Evolutionary conservation across 768 basidiomycete genomes (phyloP).

Genomic region (Auricularia auricula-judae): DNA sequence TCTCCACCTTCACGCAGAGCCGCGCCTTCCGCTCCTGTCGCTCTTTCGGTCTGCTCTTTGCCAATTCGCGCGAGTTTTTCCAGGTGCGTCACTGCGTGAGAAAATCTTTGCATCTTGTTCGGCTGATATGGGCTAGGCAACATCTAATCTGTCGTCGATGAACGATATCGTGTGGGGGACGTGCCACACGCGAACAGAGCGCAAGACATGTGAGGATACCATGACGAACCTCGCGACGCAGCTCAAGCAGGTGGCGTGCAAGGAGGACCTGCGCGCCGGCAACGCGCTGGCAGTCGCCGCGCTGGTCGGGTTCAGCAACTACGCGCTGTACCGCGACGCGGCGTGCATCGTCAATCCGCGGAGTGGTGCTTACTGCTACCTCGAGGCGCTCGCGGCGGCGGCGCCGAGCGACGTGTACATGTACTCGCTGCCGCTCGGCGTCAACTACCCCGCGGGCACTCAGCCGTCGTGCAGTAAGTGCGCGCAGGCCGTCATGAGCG

Average conservation of each 20-base stretch:
- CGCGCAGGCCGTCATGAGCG: not conserved
- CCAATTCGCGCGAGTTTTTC: slow-evolving; percentile 42
- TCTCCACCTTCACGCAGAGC: slow-evolving; percentile 60
- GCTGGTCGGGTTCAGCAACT: slow-evolving; percentile 55
- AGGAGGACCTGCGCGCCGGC: slow-evolving; percentile 36
- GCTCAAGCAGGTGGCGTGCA: slow-evolving; percentile 39
- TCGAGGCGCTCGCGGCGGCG: slow-evolving; percentile 45
- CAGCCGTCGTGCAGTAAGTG: not conserved
- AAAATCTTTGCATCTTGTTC: not conserved
- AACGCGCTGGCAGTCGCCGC: slow-evolving; percentile 45
- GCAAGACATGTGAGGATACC: slow-evolving; percentile 47
- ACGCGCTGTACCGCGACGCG: slow-evolving; percentile 44
- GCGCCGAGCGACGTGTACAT: slow-evolving; percentile 63
- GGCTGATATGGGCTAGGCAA: slow-evolving; percentile 35
- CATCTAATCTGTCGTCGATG: slow-evolving; percentile 46
- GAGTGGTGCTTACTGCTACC: slow-evolving; percentile 61
- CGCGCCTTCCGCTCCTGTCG: slow-evolving; percentile 60
- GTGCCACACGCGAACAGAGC: slow-evolving; percentile 48
- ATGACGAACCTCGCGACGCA: slow-evolving; percentile 52
- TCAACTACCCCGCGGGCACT: slow-evolving; percentile 3
- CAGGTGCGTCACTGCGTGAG: slow-evolving; percentile 29
- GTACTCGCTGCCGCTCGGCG: slow-evolving; percentile 57
- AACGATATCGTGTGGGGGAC: slow-evolving; percentile 71
- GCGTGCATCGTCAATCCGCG: slow-evolving; percentile 50
- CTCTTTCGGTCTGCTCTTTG: slow-evolving; percentile 56